Evolutionary conservation across 441 rosid genomes (phyloP).

Genomic region (Mallotus repandus): DNA sequence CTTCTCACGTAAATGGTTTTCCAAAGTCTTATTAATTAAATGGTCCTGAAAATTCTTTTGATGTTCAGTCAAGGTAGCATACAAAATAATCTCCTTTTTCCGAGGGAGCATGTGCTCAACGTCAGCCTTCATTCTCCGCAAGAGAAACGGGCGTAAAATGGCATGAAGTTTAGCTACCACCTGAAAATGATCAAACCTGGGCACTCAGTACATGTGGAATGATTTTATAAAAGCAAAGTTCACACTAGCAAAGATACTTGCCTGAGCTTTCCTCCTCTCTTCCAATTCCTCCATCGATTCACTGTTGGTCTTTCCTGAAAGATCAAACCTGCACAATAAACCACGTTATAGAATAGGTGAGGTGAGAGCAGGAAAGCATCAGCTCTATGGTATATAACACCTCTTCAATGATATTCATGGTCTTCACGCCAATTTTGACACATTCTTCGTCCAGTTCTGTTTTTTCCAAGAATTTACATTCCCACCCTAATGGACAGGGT

Average conservation of each 20-base stretch:
- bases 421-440: not conserved
- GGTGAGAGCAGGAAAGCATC: constrained; percentile 8
- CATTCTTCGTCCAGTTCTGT: not conserved
- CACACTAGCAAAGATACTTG: constrained; percentile 23
- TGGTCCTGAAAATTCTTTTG: constrained; percentile 91
- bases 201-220: not conserved
- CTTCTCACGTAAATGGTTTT: constrained; percentile 51
- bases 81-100: constrained; percentile 88
- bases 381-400: not conserved
- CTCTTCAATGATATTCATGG: no score
- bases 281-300: constrained; percentile 68
- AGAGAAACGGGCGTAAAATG: constrained; percentile 94
- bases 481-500: not conserved
- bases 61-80: constrained; percentile 85
- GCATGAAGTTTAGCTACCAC: constrained; percentile 92
- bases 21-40: constrained; percentile 73
- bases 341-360: constrained; percentile 1
- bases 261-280: constrained; percentile 85
- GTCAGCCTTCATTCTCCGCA: constrained; percentile 90
- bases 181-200: constrained; percentile 39
- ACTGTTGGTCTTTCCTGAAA: constrained; percentile 59
- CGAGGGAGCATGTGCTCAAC: constrained; percentile 91
- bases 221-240: not conserved
- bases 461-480: not conserved
- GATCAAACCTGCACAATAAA: constrained; percentile 71